phyloP scores from a whole-genome alignment of 805 yeast species.

The Scheffersomyces stipitis region DNA sequence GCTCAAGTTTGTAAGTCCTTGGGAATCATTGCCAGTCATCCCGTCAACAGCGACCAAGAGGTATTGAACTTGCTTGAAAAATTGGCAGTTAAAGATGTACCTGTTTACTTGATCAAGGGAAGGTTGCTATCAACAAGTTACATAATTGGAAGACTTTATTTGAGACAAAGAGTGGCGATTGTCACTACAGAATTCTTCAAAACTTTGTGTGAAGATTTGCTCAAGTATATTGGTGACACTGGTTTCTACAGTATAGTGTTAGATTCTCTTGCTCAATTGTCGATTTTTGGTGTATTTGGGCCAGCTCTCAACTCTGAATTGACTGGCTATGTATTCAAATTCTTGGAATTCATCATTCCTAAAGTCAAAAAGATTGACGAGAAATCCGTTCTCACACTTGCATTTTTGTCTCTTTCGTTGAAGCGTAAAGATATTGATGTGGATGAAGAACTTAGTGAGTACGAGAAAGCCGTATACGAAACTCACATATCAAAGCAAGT shows the following conservation, averaged over 20 bases:
- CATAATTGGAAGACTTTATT: constrained; percentile 45
- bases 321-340: constrained; percentile 15
- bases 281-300: constrained; percentile 47
- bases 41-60: constrained; percentile 11
- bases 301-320: constrained; percentile 20
- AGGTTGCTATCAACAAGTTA: constrained; percentile 39
- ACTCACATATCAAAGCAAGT: constrained; percentile 66
- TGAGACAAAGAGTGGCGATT: constrained; percentile 20
- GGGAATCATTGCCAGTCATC: constrained; percentile 52
- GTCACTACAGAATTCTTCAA: constrained; percentile 2
- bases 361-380: constrained; percentile 60
- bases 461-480: constrained; percentile 50
- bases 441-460: constrained; percentile 22
- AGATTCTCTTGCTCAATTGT: constrained; percentile 43
- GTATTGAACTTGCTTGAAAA: constrained; percentile 6
- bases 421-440: constrained; percentile 5
- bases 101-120: constrained; percentile 15
- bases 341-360: constrained; percentile 26
- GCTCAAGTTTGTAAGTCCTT: constrained; percentile 42
- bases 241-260: constrained; percentile 25
- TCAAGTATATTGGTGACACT: constrained; percentile 16
- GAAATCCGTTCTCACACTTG: constrained; percentile 53
- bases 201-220: constrained; percentile 3
- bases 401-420: constrained; percentile 50
- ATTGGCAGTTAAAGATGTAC: constrained; percentile 4